Evolutionary conservation across 2,329 filamentous ascomycete genomes (phyloP).

Genomic region (Aureobasidium uvarum): DNA sequence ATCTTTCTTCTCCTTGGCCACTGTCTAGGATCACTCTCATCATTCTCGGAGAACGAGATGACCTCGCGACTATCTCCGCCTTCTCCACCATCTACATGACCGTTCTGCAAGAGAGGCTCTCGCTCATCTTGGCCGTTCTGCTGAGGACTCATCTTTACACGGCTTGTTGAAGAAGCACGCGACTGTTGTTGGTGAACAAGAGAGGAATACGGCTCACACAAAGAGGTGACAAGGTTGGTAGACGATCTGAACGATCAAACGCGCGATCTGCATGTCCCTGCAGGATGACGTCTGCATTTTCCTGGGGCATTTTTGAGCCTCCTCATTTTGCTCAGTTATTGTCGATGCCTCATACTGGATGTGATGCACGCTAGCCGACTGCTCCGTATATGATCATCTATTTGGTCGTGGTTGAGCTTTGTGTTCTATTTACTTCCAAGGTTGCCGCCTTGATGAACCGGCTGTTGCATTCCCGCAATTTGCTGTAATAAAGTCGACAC

Average conservation of each 20-base stretch:
- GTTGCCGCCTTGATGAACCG: background rate
- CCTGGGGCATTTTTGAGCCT: constrained; percentile 22
- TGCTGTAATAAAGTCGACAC: background rate
- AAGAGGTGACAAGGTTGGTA: background rate
- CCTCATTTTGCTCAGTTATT: background rate
- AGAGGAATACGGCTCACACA: background rate
- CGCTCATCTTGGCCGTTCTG: constrained; percentile 37
- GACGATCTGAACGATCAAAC: constrained; percentile 4
- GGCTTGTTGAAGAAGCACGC: constrained; percentile 14
- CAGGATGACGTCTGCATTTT: constrained; percentile 13
- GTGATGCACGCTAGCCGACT: background rate
- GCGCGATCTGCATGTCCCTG: constrained; percentile 18
- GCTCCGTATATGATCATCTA: background rate
- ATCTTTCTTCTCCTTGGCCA: constrained; percentile 49
- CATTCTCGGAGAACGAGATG: constrained; percentile 40
- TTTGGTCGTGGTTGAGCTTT: background rate
- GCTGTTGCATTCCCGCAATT: background rate
- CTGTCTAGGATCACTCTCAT: constrained; percentile 47
- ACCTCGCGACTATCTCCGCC: constrained; percentile 37
- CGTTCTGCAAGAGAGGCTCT: constrained; percentile 42
- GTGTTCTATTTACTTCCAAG: background rate
- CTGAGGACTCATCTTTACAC: constrained; percentile 3
- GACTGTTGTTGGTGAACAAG: background rate
- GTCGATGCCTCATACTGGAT: background rate
- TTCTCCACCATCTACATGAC: constrained; percentile 39